Evolutionary conservation across 345 rosid species (phyloP).

Genomic region (Heritiera fomes): DNA sequence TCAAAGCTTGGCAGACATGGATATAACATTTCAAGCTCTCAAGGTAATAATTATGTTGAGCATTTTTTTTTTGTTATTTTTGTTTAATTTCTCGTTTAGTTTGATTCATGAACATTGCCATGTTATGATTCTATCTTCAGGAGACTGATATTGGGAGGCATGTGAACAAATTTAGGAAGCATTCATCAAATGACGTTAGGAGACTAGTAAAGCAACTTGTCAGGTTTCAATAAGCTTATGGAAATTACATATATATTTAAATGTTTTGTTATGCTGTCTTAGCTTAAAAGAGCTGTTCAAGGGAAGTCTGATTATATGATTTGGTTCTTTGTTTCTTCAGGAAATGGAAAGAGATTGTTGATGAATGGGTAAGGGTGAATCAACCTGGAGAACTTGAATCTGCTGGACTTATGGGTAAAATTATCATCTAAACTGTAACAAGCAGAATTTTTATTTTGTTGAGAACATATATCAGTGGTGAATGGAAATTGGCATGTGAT

Average conservation of each 20-base stretch:
- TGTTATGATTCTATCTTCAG: conserved; percentile 39
- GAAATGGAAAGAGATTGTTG: conserved; percentile 93
- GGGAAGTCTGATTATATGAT: conserved; percentile 4
- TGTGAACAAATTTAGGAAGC: conserved; percentile 60
- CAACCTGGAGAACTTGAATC: conserved; percentile 74
- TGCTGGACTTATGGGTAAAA: conserved; percentile 69
- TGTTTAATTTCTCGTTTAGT: neutral
- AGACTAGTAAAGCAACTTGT: conserved; percentile 72
- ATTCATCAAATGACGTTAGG: conserved; percentile 56
- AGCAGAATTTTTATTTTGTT: conserved; percentile 13
- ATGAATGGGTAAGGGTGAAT: conserved; percentile 91
- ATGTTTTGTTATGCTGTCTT: neutral
- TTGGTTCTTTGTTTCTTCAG: conserved; percentile 39
- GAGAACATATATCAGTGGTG: conserved; percentile 20
- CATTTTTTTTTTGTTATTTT: conserved; percentile 15
- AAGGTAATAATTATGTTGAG: conserved; percentile 52
- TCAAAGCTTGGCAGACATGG: conserved; percentile 94
- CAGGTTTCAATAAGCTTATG: conserved; percentile 35
- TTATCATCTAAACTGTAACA: conserved; percentile 30
- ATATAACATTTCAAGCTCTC: conserved; percentile 90
- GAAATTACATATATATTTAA: neutral
- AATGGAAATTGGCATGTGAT: conserved; percentile 39
- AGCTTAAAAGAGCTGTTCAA: neutral
- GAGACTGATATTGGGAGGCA: conserved; percentile 78
- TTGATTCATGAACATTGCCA: conserved; percentile 8